These are phyloP conservation scores for Eucalyptus guilfoylei DNA, from an alignment of 345 rosid genomes.

Conservation along the genomic window DNA sequence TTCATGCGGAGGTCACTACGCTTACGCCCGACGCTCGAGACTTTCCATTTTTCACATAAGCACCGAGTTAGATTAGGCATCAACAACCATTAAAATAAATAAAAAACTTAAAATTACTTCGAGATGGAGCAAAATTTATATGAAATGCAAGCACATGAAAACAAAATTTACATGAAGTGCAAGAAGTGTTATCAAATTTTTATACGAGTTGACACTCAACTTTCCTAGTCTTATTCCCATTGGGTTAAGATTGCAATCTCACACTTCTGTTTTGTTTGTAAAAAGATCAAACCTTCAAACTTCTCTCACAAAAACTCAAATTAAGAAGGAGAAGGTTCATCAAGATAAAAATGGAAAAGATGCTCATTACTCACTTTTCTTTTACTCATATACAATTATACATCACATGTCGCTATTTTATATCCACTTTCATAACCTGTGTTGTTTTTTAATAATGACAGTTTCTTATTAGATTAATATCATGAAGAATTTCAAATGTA, in stretches of 20 bases:
- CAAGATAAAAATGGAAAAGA: background rate
- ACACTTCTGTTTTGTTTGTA: background rate
- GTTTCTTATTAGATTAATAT: background rate
- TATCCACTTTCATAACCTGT: accelerated
- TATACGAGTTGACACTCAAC: background rate
- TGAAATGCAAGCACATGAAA: no score
- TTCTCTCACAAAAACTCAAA: background rate
- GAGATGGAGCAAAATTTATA: no score
- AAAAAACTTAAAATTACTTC: accelerated
- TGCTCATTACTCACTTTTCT: background rate
- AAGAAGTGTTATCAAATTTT: background rate
- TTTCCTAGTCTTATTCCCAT: background rate
- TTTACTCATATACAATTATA: background rate
- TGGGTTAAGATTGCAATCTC: background rate
- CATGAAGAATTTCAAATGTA: accelerated
- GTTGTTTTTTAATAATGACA: background rate
- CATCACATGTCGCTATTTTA: background rate
- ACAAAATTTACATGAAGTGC: background rate
- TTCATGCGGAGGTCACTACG: accelerated
- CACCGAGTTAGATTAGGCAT: accelerated
- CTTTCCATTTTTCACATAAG: no score
- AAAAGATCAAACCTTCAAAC: background rate
- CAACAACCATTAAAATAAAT: no score
- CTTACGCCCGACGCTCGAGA: no score
- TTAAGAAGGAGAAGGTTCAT: background rate